phyloP scores from a whole-genome alignment of 2,329 filamentous ascomycete genomes.

The Emmonsiellopsis sp. region DNA sequence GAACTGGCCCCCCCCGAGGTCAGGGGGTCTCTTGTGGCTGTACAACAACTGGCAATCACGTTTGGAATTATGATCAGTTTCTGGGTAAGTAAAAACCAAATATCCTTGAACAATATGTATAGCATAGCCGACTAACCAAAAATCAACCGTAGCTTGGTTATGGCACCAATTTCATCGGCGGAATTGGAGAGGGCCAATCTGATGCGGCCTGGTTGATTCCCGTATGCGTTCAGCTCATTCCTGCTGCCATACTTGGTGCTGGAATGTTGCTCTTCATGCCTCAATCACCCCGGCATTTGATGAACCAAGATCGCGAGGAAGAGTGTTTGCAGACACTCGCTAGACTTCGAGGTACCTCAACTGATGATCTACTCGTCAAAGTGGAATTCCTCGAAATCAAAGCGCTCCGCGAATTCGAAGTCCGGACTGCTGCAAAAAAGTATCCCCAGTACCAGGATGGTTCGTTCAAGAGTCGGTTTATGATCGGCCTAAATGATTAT shows the following conservation, averaged over 20 bases:
- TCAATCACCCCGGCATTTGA: constrained; percentile 63
- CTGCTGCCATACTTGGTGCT: constrained; percentile 53
- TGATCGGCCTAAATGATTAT: constrained; percentile 46
- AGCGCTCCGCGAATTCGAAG: constrained; percentile 65
- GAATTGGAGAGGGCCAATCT: constrained; percentile 25
- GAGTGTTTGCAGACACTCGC: constrained; percentile 58
- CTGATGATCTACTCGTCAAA: constrained; percentile 59
- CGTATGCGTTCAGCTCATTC: constrained; percentile 62
- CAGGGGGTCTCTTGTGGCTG: constrained; percentile 29
- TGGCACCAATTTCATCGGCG: constrained; percentile 58
- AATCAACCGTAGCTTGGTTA: constrained; percentile 48
- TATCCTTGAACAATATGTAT: no score
- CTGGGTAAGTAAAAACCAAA: not conserved
- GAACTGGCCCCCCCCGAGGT: constrained; percentile 30
- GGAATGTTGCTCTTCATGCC: constrained; percentile 71
- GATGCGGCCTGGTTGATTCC: constrained; percentile 58
- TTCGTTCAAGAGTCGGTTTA: constrained; percentile 54
- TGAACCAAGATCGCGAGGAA: constrained; percentile 57
- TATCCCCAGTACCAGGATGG: constrained; percentile 57
- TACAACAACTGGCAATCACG: constrained; percentile 33
- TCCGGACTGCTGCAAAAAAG: constrained; percentile 53
- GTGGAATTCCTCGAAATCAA: constrained; percentile 73
- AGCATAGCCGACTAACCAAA: not conserved
- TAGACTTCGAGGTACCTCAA: constrained; percentile 50
- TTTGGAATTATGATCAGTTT: constrained; percentile 45